A percentile compares a stretch with the other conserved stretches of the same genome.
phyloP scores from a whole-genome alignment of 306 rosid species.

The Quercus mongolica region DNA sequence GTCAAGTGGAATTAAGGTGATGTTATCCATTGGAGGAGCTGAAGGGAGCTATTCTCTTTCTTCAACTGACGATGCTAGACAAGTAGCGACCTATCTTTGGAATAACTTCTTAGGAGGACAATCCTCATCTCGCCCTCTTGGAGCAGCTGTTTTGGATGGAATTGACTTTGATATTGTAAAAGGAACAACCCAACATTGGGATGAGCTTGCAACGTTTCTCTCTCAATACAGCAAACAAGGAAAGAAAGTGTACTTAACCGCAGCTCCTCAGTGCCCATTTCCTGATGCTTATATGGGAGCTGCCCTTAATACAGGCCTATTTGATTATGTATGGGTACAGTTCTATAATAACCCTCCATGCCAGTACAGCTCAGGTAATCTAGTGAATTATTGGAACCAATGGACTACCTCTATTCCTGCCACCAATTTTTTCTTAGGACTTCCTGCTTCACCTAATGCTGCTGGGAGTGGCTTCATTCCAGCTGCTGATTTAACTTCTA shows the following conservation, averaged over 20 bases:
- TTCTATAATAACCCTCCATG: slow-evolving; percentile 60
- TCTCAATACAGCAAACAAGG: slow-evolving; percentile 28
- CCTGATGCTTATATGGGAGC: slow-evolving; percentile 56
- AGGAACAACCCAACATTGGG: slow-evolving; percentile 50
- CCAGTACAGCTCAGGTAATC: slow-evolving; percentile 48
- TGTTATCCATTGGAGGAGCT: slow-evolving; percentile 57
- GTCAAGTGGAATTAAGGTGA: slow-evolving; percentile 40
- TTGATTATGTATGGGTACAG: slow-evolving; percentile 63
- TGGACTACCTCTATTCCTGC: slow-evolving; percentile 48
- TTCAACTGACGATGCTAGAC: slow-evolving; percentile 43
- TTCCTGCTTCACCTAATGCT: slow-evolving; percentile 51
- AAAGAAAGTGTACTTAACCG: slow-evolving; percentile 48
- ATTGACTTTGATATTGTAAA: slow-evolving; percentile 63
- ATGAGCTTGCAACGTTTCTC: slow-evolving; percentile 47
- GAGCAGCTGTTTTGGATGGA: slow-evolving; percentile 53
- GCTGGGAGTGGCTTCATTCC: slow-evolving; percentile 64
- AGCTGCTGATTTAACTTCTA: slow-evolving; percentile 22
- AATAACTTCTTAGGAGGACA: slow-evolving; percentile 58
- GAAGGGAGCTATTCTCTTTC: slow-evolving; percentile 47
- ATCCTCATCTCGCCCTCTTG: slow-evolving; percentile 46
- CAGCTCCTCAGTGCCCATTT: slow-evolving; percentile 63
- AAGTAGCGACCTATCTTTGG: slow-evolving; percentile 55
- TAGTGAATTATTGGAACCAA: slow-evolving; percentile 45
- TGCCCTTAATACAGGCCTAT: slow-evolving; percentile 51
- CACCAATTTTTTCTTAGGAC: slow-evolving; percentile 42